Evolutionary conservation across 176 grass and related monocot genomes (phyloP), one percentile per base, ranked within the genome.

Genomic region (Areca catechu): DNA sequence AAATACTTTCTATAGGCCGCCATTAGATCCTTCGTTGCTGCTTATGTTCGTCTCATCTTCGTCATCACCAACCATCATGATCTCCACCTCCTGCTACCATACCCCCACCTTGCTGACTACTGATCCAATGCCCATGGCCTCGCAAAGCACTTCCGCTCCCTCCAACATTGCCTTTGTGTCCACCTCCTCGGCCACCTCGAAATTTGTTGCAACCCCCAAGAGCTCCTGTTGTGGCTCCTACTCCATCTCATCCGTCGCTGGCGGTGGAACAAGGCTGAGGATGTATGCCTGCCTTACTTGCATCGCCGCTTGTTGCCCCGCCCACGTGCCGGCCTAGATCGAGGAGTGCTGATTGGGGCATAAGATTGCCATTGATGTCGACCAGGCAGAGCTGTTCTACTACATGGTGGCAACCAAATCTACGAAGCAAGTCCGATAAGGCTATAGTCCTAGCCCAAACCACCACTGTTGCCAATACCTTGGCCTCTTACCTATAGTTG

Each of bases 381-480:
- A 86, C 65, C 91, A 83, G 16, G 91, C 83, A 22, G 83, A 96
- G 77, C 80, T 96, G 58, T 90, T 87, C 71, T 96, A 83, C 83
- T 75, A 67, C 34, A 74, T 74, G 16, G 91, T 74, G 59, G 59
- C 24, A 86, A 96, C 62, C 91, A 90, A 71, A 67, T 96, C 77
- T 96, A 96, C 71, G 91, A 96, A 74, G 62, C 22, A 86, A 96
- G 22, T 96, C 90, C 72, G 91, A 96, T 56, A 75, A 82, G 43
- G 74, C 80, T 51, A 86, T 96, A 62, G 71, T 86, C 69, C 67
- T 90, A 6, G 82, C 90, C 5, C 86, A 86, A 5, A 79, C 68
- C 61, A 68, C 82, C 12, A 78, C 82, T 34, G 63, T 25, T 12
- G 66, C 82, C 58, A 15, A 20, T 49, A 6, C 19, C 4, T 12